A percentile compares a stretch with the other conserved stretches of the same genome.
These are phyloP conservation scores for Cystobasidium slooffiae DNA, from an alignment of 1,284 basidiomycete genomes.

Conservation along the genomic window DNA sequence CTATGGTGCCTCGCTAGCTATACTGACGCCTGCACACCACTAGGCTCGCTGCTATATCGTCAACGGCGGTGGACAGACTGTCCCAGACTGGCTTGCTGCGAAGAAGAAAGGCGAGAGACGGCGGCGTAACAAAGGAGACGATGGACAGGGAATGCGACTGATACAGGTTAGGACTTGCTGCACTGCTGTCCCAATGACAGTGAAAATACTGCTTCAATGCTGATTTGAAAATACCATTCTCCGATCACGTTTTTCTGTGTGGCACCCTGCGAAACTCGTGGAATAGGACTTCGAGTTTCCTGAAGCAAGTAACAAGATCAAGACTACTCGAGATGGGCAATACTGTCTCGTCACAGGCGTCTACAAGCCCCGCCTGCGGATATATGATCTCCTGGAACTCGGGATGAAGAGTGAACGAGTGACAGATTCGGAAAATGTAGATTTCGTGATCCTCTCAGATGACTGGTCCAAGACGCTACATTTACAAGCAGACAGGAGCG, in stretches of 20 bases:
- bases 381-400: conserved; percentile 93
- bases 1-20: not conserved
- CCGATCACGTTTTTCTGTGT: conserved; percentile 27
- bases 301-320: conserved; percentile 89
- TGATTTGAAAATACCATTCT: conserved; percentile 4
- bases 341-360: conserved; percentile 93
- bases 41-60: conserved; percentile 51
- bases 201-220: conserved; percentile 10
- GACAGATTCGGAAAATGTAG: conserved; percentile 94
- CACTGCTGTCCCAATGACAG: not conserved
- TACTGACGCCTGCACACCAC: not conserved
- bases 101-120: conserved; percentile 49
- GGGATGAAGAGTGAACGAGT: conserved; percentile 95
- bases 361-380: conserved; percentile 96
- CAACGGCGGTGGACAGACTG: conserved; percentile 52
- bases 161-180: conserved; percentile 49
- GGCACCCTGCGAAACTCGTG: not conserved
- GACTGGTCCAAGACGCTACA: conserved; percentile 99
- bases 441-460: conserved; percentile 92
- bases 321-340: conserved; percentile 86
- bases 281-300: conserved; percentile 93
- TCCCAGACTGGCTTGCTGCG: conserved; percentile 52
- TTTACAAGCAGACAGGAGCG: conserved; percentile 91
- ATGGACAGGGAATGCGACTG: conserved; percentile 52
- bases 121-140: conserved; percentile 49